Base-by-base conservation (phyloP, 2,329 filamentous ascomycete species). In the Fusarium buxicola region DNA sequence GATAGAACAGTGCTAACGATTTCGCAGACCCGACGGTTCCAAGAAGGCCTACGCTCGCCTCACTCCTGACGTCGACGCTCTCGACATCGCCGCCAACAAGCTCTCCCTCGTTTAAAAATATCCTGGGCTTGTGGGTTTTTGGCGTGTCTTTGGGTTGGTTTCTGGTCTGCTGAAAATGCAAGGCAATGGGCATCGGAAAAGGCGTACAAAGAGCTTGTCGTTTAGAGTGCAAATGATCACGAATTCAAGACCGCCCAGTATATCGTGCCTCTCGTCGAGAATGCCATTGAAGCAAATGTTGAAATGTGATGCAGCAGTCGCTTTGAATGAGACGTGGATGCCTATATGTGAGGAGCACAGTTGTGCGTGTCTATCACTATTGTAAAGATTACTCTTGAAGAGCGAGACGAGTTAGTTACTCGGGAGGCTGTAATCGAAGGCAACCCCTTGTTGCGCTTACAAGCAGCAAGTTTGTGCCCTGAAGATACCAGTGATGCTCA, bases 41-140 rank as follows among this genome's bases (percentile, higher is more conserved):
- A 99, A 99, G 92, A 99, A 99, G 92, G 95, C 95, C 66, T 99
- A 95, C 79, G 93, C 92, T 78, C 92, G 94, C 79, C 88, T 99
- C 70, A 98, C 95, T 56, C 84, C 94, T 66, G 95, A 99, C 81
- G 94, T 98, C 73, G 95, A 99, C 82, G 95, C 95, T 77, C 91
- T 99, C 74, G 95, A 99, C 84, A 97, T 99, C 82, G 96, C 95
- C 69, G 96, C 95, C 76, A 98, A 95, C 82, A 99, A 98, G 91
- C 90, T 99, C 74, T 90, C 91, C 74, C 95, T 99, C 77, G 95
- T 98, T 80, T 98, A 96, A 90, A 74, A 72, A 72, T 46, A 50
- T 52, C 16, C 58, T 43, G 72, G 62, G 61, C 48, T 60, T 55
- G 48, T 63, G 65, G 72, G 74, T 76, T 75, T 78, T 73, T 76